Conservation (phyloP, 2,329 filamentous ascomycete species). For the Calonectria crousiana region DNA sequence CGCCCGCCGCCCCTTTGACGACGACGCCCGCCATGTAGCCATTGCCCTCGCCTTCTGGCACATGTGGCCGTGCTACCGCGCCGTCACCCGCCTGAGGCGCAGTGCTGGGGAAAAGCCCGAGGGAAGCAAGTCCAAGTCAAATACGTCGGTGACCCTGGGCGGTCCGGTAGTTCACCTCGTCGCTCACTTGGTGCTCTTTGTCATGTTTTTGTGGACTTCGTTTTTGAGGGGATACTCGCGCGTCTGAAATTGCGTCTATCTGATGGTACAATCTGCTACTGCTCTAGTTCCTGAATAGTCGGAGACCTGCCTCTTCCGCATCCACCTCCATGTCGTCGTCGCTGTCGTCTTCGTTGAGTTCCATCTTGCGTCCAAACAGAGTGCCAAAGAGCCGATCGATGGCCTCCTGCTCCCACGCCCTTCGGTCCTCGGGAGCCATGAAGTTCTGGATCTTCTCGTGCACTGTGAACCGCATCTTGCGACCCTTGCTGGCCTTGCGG, state of each 20-base stretch:
- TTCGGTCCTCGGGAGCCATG: conserved; percentile 90
- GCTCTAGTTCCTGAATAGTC: conserved; percentile 62
- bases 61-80: conserved; percentile 60
- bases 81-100: conserved; percentile 50
- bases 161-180: conserved; percentile 60
- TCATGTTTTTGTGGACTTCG: conserved; percentile 47
- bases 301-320: conserved; percentile 65
- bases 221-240: conserved; percentile 28
- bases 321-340: conserved; percentile 65
- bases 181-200: conserved; percentile 55
- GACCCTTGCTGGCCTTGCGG: conserved; percentile 93
- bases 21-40: conserved; percentile 50
- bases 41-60: conserved; percentile 62
- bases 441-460: conserved; percentile 99
- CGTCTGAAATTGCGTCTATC: conserved; percentile 22
- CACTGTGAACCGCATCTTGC: conserved; percentile 93
- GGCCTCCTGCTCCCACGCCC: conserved; percentile 83
- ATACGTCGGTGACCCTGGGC: conserved; percentile 51
- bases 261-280: conserved; percentile 26
- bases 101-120: conserved; percentile 29
- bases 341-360: conserved; percentile 70
- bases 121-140: neutral
- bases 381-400: conserved; percentile 83
- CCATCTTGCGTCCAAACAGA: conserved; percentile 77
- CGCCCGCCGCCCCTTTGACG: conserved; percentile 47